phyloP scores from a whole-genome alignment of 2,329 filamentous ascomycete species.

The Aspergillus vadensis region DNA sequence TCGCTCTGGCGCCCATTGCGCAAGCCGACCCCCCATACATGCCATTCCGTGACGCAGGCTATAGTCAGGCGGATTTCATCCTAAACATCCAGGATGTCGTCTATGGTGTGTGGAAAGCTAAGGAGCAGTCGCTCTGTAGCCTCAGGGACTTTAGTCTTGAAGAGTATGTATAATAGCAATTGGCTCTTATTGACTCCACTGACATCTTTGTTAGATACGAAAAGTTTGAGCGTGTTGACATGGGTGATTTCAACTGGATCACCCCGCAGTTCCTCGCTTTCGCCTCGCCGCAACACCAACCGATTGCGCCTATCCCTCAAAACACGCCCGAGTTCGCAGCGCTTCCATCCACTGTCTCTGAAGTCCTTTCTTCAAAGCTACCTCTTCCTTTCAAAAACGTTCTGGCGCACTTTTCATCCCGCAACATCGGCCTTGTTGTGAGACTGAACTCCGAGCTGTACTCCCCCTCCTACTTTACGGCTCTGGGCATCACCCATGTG shows the following conservation, averaged over 20 bases:
- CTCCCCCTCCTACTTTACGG: constrained; percentile 95
- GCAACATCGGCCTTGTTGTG: constrained; percentile 90
- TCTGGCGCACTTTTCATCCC: constrained; percentile 80
- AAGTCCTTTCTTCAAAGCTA: constrained; percentile 70
- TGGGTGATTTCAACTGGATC: constrained; percentile 99
- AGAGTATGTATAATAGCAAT: constrained; percentile 57
- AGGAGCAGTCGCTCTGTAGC: constrained; percentile 89
- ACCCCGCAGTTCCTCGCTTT: constrained; percentile 94
- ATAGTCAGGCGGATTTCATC: constrained; percentile 96
- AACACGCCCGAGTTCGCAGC: constrained; percentile 72
- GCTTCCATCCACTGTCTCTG: constrained; percentile 74
- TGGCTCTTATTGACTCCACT: constrained; percentile 4
- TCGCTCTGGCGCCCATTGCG: constrained; percentile 91
- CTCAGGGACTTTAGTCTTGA: constrained; percentile 94
- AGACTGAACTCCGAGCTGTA: constrained; percentile 95
- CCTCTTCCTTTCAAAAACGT: constrained; percentile 95
- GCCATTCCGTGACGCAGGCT: constrained; percentile 97
- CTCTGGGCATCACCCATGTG: constrained; percentile 88
- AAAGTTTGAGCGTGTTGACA: constrained; percentile 90
- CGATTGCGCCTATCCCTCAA: constrained; percentile 70
- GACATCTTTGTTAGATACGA: constrained; percentile 66
- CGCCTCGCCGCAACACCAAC: constrained; percentile 85
- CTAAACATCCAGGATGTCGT: constrained; percentile 96
- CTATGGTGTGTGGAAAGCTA: constrained; percentile 98
- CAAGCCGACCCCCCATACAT: constrained; percentile 97